These are phyloP conservation scores for Rhodamnia rubescens DNA, from an alignment of 345 rosid genomes.

Conservation along the genomic window DNA sequence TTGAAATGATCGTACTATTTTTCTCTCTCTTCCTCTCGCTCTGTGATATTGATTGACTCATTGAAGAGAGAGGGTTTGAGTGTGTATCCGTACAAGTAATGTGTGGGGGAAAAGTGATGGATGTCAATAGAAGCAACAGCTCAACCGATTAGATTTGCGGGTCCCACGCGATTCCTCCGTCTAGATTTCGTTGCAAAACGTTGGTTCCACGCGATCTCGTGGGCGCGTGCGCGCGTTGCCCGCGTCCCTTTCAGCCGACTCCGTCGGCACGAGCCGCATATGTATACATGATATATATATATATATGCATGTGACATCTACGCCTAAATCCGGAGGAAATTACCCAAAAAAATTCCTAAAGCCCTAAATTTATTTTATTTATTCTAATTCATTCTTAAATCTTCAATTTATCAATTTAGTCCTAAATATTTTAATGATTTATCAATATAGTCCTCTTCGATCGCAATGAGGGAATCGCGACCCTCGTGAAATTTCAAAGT, in stretches of 20 bases:
- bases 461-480: too few species aligned
- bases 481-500: too few species aligned
- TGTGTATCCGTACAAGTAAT: not conserved
- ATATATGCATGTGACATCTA: too few species aligned
- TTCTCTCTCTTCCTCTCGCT: not conserved
- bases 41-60: not conserved
- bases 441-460: too few species aligned
- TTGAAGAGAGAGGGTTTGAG: not conserved
- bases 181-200: not conserved
- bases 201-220: not conserved
- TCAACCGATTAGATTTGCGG: not conserved
- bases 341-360: too few species aligned
- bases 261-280: not conserved
- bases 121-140: not conserved
- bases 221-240: not conserved
- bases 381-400: too few species aligned
- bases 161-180: not conserved
- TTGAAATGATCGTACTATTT: not conserved
- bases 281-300: not conserved
- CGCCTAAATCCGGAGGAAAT: too few species aligned
- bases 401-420: too few species aligned
- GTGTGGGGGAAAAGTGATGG: not conserved
- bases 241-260: not conserved
- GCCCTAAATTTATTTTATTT: too few species aligned
- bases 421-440: too few species aligned